phyloP scores from a whole-genome alignment of 768 basidiomycete genomes.

The Tubosaeta sp. region DNA sequence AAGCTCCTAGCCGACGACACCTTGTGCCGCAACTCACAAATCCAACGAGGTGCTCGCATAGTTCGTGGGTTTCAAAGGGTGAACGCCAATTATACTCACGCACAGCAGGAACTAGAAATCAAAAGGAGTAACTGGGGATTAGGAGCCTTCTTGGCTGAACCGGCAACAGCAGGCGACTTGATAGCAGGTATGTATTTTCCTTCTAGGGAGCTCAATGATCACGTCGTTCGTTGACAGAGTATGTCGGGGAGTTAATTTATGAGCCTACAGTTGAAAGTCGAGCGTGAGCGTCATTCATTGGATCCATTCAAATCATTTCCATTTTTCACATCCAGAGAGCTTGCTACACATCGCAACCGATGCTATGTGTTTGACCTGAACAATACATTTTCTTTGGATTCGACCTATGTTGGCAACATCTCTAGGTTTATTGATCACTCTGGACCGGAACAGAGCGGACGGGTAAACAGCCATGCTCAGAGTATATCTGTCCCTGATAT shows the following conservation, averaged over 20 bases:
- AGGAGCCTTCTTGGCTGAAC: constrained; percentile 50
- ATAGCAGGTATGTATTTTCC: constrained; percentile 36
- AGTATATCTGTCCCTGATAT: constrained; percentile 31
- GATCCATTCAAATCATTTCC: background rate
- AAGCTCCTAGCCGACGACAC: constrained; percentile 26
- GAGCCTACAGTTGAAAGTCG: constrained; percentile 47
- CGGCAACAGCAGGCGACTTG: constrained; percentile 41
- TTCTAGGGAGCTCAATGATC: background rate
- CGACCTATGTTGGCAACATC: constrained; percentile 52
- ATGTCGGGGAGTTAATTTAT: constrained; percentile 58
- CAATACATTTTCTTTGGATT: constrained; percentile 45
- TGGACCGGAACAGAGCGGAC: constrained; percentile 12
- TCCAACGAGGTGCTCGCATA: constrained; percentile 45
- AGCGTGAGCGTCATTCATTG: constrained; percentile 36
- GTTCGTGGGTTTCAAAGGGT: constrained; percentile 24
- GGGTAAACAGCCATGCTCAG: constrained; percentile 42
- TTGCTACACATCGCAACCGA: constrained; percentile 46
- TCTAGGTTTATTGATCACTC: constrained; percentile 70
- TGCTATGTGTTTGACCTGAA: constrained; percentile 64
- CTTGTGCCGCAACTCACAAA: constrained; percentile 44
- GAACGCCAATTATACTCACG: constrained; percentile 4
- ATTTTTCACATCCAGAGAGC: constrained; percentile 29
- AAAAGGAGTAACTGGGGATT: constrained; percentile 46
- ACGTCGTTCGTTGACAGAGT: constrained; percentile 42
- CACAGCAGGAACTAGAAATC: constrained; percentile 38